Percentiles rank a stretch among this genome's conserved stretches.
Conservation (phyloP, 2,329 filamentous ascomycete species). For the Emergomyces africanus region DNA sequence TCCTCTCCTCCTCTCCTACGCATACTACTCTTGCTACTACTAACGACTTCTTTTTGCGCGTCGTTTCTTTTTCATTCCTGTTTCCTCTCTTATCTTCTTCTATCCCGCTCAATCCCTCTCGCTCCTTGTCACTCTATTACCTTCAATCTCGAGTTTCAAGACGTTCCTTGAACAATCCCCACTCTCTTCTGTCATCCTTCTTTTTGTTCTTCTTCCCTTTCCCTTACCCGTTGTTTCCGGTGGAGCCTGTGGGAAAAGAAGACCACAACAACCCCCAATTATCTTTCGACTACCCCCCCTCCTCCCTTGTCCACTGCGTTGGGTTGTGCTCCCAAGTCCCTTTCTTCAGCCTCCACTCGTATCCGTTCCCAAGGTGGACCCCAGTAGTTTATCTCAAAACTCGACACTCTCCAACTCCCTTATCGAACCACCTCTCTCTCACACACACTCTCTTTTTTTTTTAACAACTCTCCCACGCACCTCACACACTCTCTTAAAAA, state of each 20-base stretch:
- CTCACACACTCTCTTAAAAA: background rate
- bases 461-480: background rate
- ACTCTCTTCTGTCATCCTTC: conserved; percentile 6
- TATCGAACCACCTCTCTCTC: background rate
- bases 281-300: background rate
- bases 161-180: background rate
- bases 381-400: background rate
- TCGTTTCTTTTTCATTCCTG: background rate
- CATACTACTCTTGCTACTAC: background rate
- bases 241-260: conserved; percentile 3
- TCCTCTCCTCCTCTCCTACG: background rate
- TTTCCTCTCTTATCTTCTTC: background rate
- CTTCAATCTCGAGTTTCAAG: background rate
- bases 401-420: background rate
- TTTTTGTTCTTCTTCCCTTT: conserved; percentile 8
- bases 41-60: no score
- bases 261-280: background rate
- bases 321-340: background rate
- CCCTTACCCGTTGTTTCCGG: conserved; percentile 1
- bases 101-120: conserved; percentile 1
- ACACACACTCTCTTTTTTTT: background rate
- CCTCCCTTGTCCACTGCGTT: conserved; percentile 2
- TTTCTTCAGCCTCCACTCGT: conserved; percentile 1
- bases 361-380: background rate
- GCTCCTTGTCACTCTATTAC: background rate